Conservation (phyloP, 2,329 filamentous ascomycete genomes). For the Curvularia sp. region DNA sequence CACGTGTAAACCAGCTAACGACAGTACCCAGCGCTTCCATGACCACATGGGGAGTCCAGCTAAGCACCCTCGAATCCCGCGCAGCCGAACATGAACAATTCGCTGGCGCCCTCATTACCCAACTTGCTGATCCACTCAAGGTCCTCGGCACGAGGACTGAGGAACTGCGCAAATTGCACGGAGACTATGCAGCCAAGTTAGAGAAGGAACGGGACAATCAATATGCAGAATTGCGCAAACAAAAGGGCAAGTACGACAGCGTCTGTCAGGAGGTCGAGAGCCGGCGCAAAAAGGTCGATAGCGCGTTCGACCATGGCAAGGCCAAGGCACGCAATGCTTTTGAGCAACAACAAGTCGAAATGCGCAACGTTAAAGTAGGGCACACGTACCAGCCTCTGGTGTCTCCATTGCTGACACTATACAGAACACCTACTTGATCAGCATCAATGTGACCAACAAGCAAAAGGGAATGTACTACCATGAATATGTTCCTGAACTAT, state of each 20-base stretch:
- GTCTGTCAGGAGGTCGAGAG: conserved; percentile 94
- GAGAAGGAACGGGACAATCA: conserved; percentile 86
- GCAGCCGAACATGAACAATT: conserved; percentile 90
- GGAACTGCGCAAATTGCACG: conserved; percentile 88
- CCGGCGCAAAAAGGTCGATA: conserved; percentile 92
- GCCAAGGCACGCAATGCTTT: conserved; percentile 89
- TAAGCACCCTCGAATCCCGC: conserved; percentile 85
- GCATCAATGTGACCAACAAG: conserved; percentile 96
- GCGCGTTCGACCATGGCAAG: conserved; percentile 85
- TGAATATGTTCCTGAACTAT: conserved; percentile 90
- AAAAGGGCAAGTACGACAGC: conserved; percentile 90
- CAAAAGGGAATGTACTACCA: conserved; percentile 98
- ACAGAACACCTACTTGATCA: conserved; percentile 91
- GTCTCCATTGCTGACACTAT: conserved; percentile 31
- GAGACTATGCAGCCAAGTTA: conserved; percentile 85
- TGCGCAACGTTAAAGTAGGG: conserved; percentile 85
- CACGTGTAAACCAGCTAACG: conserved; percentile 10
- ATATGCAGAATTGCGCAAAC: conserved; percentile 86
- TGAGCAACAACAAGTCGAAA: conserved; percentile 89
- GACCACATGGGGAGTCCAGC: conserved; percentile 94
- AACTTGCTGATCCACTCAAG: conserved; percentile 88
- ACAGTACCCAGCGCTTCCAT: conserved; percentile 76
- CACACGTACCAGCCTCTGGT: background rate
- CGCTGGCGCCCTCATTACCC: conserved; percentile 75
- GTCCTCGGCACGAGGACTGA: conserved; percentile 78